These are phyloP conservation scores for Diversispora eburnea DNA, from an alignment of 192 early-diverging fungal species.

Conservation along the genomic window DNA sequence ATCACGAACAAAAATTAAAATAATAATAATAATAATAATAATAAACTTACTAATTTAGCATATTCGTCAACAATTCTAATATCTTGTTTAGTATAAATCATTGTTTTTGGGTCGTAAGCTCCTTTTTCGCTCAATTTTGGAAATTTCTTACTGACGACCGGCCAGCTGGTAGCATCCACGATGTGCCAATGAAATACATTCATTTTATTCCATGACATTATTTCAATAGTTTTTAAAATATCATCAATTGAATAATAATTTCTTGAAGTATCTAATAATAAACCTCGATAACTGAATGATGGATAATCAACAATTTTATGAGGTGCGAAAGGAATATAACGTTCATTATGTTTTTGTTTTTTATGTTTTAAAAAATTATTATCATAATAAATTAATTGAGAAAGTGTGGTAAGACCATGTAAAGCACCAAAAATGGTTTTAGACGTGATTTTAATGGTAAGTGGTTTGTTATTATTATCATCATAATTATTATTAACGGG, in stretches of 20 bases:
- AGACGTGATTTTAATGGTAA: conserved; percentile 34
- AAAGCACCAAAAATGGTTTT: conserved; percentile 44
- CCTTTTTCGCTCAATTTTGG: conserved; percentile 65
- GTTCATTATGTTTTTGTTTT: conserved; percentile 5
- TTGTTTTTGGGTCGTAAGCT: conserved; percentile 55
- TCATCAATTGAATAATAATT: conserved; percentile 65
- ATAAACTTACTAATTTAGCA: conserved; percentile 35
- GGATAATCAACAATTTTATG: conserved; percentile 58
- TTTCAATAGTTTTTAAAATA: conserved; percentile 68
- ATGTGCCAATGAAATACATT: conserved; percentile 84
- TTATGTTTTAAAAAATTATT: neutral
- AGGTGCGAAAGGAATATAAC: conserved; percentile 15
- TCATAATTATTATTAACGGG: conserved; percentile 26
- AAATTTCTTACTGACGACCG: conserved; percentile 52
- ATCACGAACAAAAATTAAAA: too few relatives aligned
- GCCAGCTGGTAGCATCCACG: conserved; percentile 69
- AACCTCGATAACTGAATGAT: conserved; percentile 60
- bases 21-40: neutral
- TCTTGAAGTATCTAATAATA: conserved; percentile 69
- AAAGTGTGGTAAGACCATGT: conserved; percentile 48
- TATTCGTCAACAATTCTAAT: conserved; percentile 70
- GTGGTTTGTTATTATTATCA: neutral
- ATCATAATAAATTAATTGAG: conserved; percentile 42
- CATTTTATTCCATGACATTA: conserved; percentile 78
- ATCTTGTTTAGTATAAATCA: conserved; percentile 74